Base-by-base conservation (phyloP, 257 asterid species). In the Solanum raphanifolium region DNA sequence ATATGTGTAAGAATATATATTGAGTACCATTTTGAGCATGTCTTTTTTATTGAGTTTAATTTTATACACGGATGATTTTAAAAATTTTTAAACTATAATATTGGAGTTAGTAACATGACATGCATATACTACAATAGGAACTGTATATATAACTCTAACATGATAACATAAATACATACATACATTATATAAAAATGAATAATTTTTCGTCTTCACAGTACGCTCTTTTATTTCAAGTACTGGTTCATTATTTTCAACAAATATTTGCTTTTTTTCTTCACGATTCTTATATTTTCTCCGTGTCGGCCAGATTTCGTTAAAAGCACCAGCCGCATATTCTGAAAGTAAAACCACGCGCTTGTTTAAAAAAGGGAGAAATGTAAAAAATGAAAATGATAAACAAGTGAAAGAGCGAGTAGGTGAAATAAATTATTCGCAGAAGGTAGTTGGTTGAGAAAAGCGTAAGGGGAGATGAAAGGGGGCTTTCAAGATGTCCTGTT, bases 401-500 rank as follows among this genome's bases (percentile, higher is more conserved):
- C 29, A 68, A n/a, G 55, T 25, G 84, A 41, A 41, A 39, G 60
- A 10, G 87, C 32, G 83, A 20, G 86, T 48, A 23, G 25, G 36
- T 55, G 25, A 2, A 29, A 32, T 38, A 75, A 5, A 5, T 18
- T 21, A 75, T 9, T 23, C 55, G 55, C 32, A 11, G 23, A 38
- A 76, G n/a, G 35, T 76, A 7, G 23, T 13, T 39, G 7, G 83
- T 21, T 74, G 83, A 36, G 4, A 73, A 38, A 90, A 91, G 25
- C 86, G 92, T 25, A 69, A 82, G 48, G 36, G 88, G 82, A 52
- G 89, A n/a, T 91, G 91, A 89, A 88, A 79, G 86, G 92, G 68
- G 38, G 36, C 74, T 90, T 92, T 91, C 93, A 91, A 91, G 90
- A 90, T 90, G 89, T 38, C 88, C 91, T 29, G 72, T 72, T 72